Conservation (phyloP, 805 yeast genomes). For the Zygoascus biomembranicola region DNA sequence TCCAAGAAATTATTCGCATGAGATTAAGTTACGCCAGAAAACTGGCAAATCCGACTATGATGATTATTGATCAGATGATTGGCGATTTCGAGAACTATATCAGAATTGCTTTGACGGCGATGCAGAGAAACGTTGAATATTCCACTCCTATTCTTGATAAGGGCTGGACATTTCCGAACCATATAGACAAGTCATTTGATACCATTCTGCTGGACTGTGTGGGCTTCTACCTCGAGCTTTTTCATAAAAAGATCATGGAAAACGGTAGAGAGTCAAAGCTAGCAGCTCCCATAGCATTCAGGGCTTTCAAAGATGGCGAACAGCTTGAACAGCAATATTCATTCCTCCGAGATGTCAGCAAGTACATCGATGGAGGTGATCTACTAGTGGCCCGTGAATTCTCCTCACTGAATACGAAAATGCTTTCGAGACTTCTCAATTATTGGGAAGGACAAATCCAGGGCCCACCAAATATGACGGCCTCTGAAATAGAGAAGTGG, state of each 20-base stretch:
- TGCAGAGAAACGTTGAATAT: constrained; percentile 55
- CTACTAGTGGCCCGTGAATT: constrained; percentile 74
- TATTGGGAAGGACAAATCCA: constrained; percentile 66
- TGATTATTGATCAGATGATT: constrained; percentile 92
- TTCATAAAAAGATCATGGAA: constrained; percentile 72
- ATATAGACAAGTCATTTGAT: constrained; percentile 59
- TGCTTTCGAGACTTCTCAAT: constrained; percentile 58
- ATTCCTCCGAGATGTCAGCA: constrained; percentile 68
- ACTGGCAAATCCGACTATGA: constrained; percentile 77
- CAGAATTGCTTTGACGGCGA: constrained; percentile 63
- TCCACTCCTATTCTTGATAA: constrained; percentile 41
- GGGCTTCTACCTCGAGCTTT: constrained; percentile 56
- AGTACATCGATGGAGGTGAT: constrained; percentile 72
- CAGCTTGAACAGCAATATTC: constrained; percentile 78
- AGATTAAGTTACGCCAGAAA: constrained; percentile 72
- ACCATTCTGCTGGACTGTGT: constrained; percentile 64
- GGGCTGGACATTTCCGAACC: constrained; percentile 65
- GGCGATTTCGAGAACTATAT: constrained; percentile 76
- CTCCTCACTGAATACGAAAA: constrained; percentile 52
- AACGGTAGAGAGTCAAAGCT: constrained; percentile 44
- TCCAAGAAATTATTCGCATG: constrained; percentile 68
- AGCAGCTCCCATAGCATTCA: constrained; percentile 36
- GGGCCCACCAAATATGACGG: constrained; percentile 43
- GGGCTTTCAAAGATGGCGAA: constrained; percentile 87
- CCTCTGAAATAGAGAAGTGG: constrained; percentile 45